Conservation (phyloP, 495 filamentous ascomycete genomes). For the Cladorrhinum samala region DNA sequence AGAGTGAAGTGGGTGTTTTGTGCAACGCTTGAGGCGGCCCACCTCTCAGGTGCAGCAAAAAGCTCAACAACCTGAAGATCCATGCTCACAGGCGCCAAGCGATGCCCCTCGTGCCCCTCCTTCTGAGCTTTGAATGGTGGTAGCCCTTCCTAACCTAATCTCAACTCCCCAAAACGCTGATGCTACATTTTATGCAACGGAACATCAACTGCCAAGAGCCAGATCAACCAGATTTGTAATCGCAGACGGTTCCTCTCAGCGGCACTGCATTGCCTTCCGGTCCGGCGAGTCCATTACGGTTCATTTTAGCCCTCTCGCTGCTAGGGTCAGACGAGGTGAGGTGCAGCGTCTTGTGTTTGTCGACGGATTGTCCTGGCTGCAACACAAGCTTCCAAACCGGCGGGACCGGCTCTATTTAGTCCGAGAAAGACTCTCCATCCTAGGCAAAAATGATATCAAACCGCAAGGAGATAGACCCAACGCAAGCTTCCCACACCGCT, state of each 20-base stretch:
- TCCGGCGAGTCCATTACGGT: too few species aligned
- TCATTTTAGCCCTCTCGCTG: background rate
- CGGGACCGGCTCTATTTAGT: conserved; percentile 4
- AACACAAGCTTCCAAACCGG: conserved; percentile 2
- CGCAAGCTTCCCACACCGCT: background rate
- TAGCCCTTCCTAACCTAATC: background rate
- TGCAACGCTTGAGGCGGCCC: too few species aligned
- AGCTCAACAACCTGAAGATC: conserved; percentile 1
- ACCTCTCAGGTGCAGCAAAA: background rate
- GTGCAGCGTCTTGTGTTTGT: background rate
- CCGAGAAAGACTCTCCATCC: too few species aligned
- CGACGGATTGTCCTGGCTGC: background rate
- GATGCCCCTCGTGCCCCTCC: background rate
- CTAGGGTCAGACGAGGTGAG: background rate
- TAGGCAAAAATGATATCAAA: background rate
- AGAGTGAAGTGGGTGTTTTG: conserved; percentile 1
- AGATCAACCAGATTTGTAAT: background rate
- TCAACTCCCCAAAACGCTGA: conserved; percentile 13
- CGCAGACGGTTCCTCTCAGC: background rate
- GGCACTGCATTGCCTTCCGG: background rate
- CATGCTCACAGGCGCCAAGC: background rate
- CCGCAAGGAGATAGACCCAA: conserved; percentile 2
- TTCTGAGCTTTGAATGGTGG: background rate
- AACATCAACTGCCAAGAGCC: background rate
- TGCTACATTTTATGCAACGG: conserved; percentile 18